Percentiles rank a stretch among this genome's conserved stretches.
phyloP scores from a whole-genome alignment of 2,329 filamentous ascomycete species.

The Microascus cirrosus region DNA sequence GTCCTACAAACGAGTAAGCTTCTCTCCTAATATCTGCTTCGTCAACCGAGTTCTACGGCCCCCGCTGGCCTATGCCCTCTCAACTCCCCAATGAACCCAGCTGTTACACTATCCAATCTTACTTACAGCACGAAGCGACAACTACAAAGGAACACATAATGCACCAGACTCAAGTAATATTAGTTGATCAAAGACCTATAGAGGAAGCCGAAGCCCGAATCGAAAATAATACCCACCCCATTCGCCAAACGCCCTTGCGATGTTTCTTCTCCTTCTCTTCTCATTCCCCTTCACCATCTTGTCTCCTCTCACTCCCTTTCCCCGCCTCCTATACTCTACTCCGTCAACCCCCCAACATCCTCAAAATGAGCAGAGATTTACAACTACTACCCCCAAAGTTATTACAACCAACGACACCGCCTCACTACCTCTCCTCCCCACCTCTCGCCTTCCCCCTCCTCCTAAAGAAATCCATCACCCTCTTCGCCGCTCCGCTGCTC shows the following conservation, averaged over 20 bases:
- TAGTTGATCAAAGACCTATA: not conserved
- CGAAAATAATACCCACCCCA: not conserved
- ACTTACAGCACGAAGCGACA: too few species aligned
- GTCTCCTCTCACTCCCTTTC: not conserved
- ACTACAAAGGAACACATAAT: too few species aligned
- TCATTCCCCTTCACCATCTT: not conserved
- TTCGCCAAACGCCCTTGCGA: not conserved
- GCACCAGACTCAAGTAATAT: too few species aligned
- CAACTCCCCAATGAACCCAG: too few species aligned
- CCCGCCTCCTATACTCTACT: not conserved
- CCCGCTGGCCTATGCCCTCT: too few species aligned
- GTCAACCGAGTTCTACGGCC: too few species aligned
- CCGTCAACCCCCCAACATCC: not conserved
- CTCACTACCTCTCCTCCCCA: constrained; percentile 32
- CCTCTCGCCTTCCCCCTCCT: constrained; percentile 68
- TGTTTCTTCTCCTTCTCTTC: not conserved
- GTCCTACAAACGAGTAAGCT: too few species aligned
- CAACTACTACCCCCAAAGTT: not conserved
- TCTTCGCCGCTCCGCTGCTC: constrained; percentile 75
- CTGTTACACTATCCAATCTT: too few species aligned
- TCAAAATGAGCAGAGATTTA: not conserved
- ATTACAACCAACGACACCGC: not conserved
- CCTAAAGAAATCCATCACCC: constrained; percentile 98
- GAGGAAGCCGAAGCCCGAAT: constrained; percentile 1
- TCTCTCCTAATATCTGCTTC: too few species aligned